Evolutionary conservation across 2,329 filamentous ascomycete species (phyloP).

Genomic region (Fusarium sp.): DNA sequence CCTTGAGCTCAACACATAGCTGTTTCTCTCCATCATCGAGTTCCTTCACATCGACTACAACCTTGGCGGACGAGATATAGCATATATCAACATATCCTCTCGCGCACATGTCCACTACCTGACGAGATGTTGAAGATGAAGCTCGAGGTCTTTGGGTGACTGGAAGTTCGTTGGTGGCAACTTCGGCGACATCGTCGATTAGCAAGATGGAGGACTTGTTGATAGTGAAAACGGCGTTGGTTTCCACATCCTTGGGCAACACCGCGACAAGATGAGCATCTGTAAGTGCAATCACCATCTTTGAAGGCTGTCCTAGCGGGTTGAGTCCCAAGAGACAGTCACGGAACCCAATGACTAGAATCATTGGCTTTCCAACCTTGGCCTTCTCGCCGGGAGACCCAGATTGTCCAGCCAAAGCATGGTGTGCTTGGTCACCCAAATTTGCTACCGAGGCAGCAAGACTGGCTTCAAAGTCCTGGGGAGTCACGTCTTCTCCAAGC

Average conservation of each 20-base stretch:
- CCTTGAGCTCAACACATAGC: constrained; percentile 83
- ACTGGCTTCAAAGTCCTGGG: constrained; percentile 78
- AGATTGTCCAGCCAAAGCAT: constrained; percentile 52
- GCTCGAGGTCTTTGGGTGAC: constrained; percentile 41
- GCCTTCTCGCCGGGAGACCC: constrained; percentile 40
- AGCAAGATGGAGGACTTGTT: constrained; percentile 86
- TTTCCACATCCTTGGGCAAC: constrained; percentile 72
- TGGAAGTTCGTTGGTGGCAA: constrained; percentile 18
- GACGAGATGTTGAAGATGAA: constrained; percentile 55
- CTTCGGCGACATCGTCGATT: constrained; percentile 75
- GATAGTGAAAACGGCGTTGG: constrained; percentile 73
- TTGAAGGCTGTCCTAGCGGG: constrained; percentile 79
- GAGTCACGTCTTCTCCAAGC: constrained; percentile 72
- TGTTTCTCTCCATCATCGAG: constrained; percentile 68
- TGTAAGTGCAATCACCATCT: constrained; percentile 81
- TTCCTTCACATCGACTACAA: constrained; percentile 69
- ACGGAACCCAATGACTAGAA: constrained; percentile 78
- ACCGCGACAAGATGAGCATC: constrained; percentile 78
- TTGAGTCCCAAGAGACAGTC: constrained; percentile 89
- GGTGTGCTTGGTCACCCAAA: constrained; percentile 72
- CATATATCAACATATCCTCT: constrained; percentile 88
- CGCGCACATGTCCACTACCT: constrained; percentile 67
- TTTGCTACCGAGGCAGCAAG: constrained; percentile 85
- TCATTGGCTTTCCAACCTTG: constrained; percentile 65
- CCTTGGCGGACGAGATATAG: constrained; percentile 84